A percentile compares a stretch with the other conserved stretches of the same genome.
These are phyloP conservation scores for Zygosaccharomyces sapae DNA, from an alignment of 1,139 yeast species.

Conservation along the genomic window DNA sequence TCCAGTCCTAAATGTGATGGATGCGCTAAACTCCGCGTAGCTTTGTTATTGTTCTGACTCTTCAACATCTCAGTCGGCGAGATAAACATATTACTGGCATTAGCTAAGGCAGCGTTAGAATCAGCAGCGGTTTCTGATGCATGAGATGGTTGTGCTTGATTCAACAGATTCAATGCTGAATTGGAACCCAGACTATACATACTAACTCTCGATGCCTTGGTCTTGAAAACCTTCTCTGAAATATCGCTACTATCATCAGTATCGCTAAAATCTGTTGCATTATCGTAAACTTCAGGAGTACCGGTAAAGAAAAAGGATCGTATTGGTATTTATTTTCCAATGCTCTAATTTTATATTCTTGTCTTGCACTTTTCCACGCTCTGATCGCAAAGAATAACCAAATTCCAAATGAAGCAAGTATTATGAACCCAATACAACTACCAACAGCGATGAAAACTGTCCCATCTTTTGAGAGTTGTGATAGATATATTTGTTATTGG, in stretches of 20 bases:
- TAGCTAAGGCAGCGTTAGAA: conserved; percentile 6
- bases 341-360: conserved; percentile 20
- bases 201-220: conserved; percentile 20
- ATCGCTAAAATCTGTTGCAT: conserved; percentile 8
- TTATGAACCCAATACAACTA: conserved; percentile 45
- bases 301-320: conserved; percentile 20
- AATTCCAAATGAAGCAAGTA: conserved; percentile 12
- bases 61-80: conserved; percentile 38
- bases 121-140: conserved; percentile 3
- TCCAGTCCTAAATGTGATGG: not conserved
- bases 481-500: conserved; percentile 53
- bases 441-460: conserved; percentile 78
- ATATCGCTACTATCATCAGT: conserved; percentile 20
- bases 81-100: conserved; percentile 36
- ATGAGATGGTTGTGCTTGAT: conserved; percentile 7
- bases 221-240: conserved; percentile 23
- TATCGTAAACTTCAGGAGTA: conserved; percentile 12
- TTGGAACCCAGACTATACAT: conserved; percentile 30
- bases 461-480: conserved; percentile 52
- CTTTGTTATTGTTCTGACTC: conserved; percentile 11
- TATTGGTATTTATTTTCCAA: conserved; percentile 20
- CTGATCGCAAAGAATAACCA: conserved; percentile 20
- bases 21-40: conserved; percentile 1
- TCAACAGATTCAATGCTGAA: conserved; percentile 26
- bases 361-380: conserved; percentile 28